Conservation (phyloP, 257 asterid species). For the Gentiana dahurica region DNA sequence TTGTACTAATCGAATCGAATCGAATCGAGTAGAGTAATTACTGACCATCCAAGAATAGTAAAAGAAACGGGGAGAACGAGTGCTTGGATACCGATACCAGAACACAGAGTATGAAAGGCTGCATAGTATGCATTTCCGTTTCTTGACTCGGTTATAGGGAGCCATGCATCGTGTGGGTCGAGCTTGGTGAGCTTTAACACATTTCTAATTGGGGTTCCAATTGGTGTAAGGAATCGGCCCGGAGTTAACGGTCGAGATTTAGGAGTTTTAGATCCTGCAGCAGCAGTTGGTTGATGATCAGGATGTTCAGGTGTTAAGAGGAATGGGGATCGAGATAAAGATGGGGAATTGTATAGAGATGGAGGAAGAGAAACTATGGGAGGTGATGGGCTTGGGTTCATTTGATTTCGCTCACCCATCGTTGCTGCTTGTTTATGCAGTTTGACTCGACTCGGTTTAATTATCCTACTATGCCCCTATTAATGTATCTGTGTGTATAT, state of each 20-base stretch:
- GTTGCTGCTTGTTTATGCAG: constrained; percentile 1
- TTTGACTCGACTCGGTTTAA: constrained; percentile 9
- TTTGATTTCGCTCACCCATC: constrained; percentile 10
- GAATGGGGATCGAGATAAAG: constrained; percentile 65
- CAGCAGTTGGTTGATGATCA: background rate
- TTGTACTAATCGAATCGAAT: background rate
- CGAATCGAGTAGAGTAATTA: background rate
- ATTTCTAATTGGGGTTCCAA: constrained; percentile 70
- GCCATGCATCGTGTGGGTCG: constrained; percentile 86
- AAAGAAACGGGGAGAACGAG: constrained; percentile 82
- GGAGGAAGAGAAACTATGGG: constrained; percentile 62
- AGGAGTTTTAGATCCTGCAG: constrained; percentile 28
- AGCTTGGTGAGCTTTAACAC: constrained; percentile 64
- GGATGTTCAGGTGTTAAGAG: constrained; percentile 26
- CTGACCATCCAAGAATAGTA: constrained; percentile 88
- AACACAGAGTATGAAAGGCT: constrained; percentile 74
- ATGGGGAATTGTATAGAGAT: constrained; percentile 74
- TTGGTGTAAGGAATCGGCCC: constrained; percentile 50
- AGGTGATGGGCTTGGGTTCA: constrained; percentile 22
- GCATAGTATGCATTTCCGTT: constrained; percentile 84
- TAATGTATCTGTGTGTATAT: no score
- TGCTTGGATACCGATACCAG: constrained; percentile 93
- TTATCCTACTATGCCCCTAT: background rate
- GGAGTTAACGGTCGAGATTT: constrained; percentile 38
- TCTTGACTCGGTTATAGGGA: constrained; percentile 78